phyloP scores from a whole-genome alignment of 2,329 filamentous ascomycete species.

The Pyrenochaeta sp. region DNA sequence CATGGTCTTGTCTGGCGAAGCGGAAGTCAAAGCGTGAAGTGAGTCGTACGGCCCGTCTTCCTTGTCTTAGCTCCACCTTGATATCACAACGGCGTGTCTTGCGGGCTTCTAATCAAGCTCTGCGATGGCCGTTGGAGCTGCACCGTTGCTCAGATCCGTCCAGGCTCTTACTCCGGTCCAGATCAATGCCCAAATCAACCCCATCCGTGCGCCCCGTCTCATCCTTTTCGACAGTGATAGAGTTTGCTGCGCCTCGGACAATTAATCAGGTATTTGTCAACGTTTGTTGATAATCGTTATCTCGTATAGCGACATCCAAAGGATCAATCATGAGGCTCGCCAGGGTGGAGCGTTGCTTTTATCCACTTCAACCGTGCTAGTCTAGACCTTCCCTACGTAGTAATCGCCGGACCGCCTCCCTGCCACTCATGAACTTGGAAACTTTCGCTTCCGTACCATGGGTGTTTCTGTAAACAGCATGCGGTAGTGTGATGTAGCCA shows the following conservation, averaged over 20 bases:
- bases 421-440: neutral
- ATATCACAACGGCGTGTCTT: neutral
- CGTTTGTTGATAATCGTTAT: neutral
- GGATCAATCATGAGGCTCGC: neutral
- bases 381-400: neutral
- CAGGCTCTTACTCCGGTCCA: neutral
- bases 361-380: neutral
- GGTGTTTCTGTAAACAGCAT: neutral
- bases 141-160: neutral
- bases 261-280: slow-evolving; percentile 27
- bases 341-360: neutral
- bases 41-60: neutral
- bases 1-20: neutral
- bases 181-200: neutral
- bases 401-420: neutral
- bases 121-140: neutral
- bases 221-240: too few species aligned
- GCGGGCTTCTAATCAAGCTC: neutral
- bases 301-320: neutral
- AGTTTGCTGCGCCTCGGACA: slow-evolving; percentile 11
- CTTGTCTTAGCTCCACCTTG: neutral
- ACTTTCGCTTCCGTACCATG: neutral
- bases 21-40: neutral
- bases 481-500: neutral
- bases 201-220: neutral